Conservation (phyloP, 2,329 filamentous ascomycete species). For the Colletotrichum sp. region DNA sequence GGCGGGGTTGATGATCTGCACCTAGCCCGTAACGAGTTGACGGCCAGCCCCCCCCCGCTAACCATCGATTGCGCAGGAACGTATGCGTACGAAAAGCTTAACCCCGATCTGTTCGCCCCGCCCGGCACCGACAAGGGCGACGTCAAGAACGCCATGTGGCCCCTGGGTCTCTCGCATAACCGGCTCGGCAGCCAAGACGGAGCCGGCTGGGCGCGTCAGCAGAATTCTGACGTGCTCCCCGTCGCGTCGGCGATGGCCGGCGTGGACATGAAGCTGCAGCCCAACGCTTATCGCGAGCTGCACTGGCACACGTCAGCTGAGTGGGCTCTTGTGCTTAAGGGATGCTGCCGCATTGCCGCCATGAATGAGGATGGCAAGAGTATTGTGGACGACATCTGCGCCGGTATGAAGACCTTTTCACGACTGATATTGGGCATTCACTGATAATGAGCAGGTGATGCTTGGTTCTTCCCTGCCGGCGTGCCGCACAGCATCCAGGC, state of each 20-base stretch:
- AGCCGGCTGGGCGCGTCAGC: constrained; percentile 60
- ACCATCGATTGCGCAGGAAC: constrained; percentile 5
- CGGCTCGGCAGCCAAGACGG: constrained; percentile 44
- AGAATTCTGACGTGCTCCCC: constrained; percentile 57
- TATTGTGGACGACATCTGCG: constrained; percentile 52
- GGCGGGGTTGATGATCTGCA: neutral
- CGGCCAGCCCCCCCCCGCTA: neutral
- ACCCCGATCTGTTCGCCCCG: constrained; percentile 58
- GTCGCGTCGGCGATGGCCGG: constrained; percentile 56
- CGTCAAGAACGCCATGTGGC: constrained; percentile 56
- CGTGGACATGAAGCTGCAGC: constrained; percentile 63
- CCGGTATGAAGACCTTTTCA: constrained; percentile 1
- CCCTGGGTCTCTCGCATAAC: constrained; percentile 56
- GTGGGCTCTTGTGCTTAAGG: constrained; percentile 59
- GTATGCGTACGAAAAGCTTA: constrained; percentile 54
- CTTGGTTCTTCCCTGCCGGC: constrained; percentile 59
- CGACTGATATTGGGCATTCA: neutral
- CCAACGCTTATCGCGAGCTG: constrained; percentile 64
- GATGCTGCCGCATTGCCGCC: constrained; percentile 54
- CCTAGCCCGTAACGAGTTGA: neutral
- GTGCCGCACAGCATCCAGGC: constrained; percentile 59
- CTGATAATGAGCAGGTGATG: constrained; percentile 42
- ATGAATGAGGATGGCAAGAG: constrained; percentile 56
- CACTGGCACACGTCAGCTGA: constrained; percentile 65
- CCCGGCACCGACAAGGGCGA: constrained; percentile 57